Conservation (phyloP, 768 basidiomycete genomes). For the Boletus subparvulus region DNA sequence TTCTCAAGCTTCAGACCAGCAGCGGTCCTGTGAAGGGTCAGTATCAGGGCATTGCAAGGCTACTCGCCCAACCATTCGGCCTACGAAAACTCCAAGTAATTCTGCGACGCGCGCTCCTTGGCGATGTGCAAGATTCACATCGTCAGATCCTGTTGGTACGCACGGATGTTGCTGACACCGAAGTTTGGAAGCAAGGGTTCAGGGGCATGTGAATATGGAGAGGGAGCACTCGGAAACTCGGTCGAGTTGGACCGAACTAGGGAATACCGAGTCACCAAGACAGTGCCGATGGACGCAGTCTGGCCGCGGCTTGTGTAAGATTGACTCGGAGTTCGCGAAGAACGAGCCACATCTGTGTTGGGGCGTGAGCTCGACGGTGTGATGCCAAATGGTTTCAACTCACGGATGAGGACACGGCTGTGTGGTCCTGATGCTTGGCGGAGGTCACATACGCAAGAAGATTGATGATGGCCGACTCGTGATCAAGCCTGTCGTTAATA, state of each 20-base stretch:
- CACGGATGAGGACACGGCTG: conserved; percentile 34
- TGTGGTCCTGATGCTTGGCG: conserved; percentile 29
- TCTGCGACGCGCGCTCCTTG: conserved; percentile 32
- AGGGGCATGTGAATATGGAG: conserved; percentile 26
- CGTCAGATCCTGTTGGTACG: conserved; percentile 31
- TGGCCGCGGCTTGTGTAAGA: conserved; percentile 13
- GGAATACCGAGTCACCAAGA: conserved; percentile 11
- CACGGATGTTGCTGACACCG: conserved; percentile 30
- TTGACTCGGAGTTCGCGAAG: conserved; percentile 10
- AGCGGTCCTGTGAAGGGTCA: conserved; percentile 9
- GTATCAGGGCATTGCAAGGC: conserved; percentile 1
- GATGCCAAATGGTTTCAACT: not conserved
- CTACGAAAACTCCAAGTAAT: conserved; percentile 30
- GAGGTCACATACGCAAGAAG: conserved; percentile 15
- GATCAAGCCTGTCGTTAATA: conserved; percentile 36
- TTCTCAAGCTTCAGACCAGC: conserved; percentile 28
- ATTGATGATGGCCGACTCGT: conserved; percentile 19
- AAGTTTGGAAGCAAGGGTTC: conserved; percentile 34
- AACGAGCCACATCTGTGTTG: conserved; percentile 25
- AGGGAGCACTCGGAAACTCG: not conserved
- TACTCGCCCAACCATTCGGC: not conserved
- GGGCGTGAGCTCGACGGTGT: not conserved
- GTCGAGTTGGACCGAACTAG: not conserved
- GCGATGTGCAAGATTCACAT: conserved; percentile 34
- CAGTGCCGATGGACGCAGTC: conserved; percentile 7